Evolutionary conservation across 352 stramenopile species (phyloP), one percentile per base, ranked within the genome.

Genomic region (Globisporangium carolinianum): DNA sequence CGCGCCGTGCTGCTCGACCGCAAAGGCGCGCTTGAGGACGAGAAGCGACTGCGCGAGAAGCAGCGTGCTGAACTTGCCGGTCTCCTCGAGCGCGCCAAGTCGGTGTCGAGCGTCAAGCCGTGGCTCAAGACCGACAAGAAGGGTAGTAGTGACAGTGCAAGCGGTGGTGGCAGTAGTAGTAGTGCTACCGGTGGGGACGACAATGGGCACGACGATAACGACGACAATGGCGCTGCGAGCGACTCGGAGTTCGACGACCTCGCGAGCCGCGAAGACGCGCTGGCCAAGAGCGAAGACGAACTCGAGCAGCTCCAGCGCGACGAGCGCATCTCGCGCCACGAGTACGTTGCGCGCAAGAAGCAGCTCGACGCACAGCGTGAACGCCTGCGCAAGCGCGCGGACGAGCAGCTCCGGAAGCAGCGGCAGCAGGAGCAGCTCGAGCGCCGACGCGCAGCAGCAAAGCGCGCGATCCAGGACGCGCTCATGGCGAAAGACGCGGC

Each of bases 11-110:
- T 93, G 35, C 66, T 83, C 14, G 83, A 95, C 46, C 69, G 69
- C 17, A 89, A 87, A 46, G 58, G 80, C 2, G 77, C 76, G 0
- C 51, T 86, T 3, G 85, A 93, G 56, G 85, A 95, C 38, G 83
- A 95, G 45, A 95, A 91, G 61, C 87, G 82, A 48, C 53, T 91
- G 38, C 71, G 80, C 6, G 83, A 92, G 58, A 87, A 88, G 46
- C 84, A 94, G 55, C 68, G 73, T 6, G 58, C 72, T 4, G 84
- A 95, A 43, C 71, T 89, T 0, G 73, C 77, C 1, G 66, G 66
- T 2, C 54, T 88, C 9, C 53, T 69, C 0, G 73, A 87, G 9
- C 67, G 81, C 24, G 68, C 65, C 60, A 93, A 95, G 53, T 61
- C 51, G 8, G 17, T 37, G 36, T 15, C 66, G 2, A 76, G 72